Conservation (phyloP, 2,329 filamentous ascomycete species). For the Botrytis aclada region DNA sequence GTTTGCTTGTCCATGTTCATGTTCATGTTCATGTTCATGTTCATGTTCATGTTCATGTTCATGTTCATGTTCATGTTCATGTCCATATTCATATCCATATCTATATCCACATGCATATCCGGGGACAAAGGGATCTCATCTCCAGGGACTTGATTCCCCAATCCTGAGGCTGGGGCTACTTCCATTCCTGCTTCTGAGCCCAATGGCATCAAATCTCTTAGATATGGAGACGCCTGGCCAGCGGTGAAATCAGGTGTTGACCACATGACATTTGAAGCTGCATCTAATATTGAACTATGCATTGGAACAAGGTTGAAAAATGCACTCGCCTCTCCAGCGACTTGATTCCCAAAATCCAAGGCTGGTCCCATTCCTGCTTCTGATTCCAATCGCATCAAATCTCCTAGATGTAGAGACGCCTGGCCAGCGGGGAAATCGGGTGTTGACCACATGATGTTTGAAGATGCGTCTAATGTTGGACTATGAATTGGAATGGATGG, state of each 20-base stretch:
- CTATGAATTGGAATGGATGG: no score
- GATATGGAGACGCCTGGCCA: background rate
- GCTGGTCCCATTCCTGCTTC: no score
- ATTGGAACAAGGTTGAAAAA: no score
- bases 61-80: no score
- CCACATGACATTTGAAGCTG: background rate
- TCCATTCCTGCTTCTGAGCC: background rate
- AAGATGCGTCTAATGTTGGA: no score
- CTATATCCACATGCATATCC: background rate
- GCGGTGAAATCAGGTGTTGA: background rate
- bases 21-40: background rate
- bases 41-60: background rate
- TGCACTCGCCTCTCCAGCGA: no score
- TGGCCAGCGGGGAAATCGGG: no score
- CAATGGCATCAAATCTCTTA: background rate
- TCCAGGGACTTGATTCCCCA: background rate
- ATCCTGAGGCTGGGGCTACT: background rate
- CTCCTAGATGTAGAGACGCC: no score
- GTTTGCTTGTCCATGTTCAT: background rate
- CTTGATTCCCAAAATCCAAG: no score
- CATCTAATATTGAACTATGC: background rate
- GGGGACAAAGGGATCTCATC: background rate
- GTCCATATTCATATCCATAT: background rate
- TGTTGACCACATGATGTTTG: no score
- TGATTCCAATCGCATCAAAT: no score